phyloP scores from a whole-genome alignment of 2,329 filamentous ascomycete genomes.

The Fusarium penzigii region DNA sequence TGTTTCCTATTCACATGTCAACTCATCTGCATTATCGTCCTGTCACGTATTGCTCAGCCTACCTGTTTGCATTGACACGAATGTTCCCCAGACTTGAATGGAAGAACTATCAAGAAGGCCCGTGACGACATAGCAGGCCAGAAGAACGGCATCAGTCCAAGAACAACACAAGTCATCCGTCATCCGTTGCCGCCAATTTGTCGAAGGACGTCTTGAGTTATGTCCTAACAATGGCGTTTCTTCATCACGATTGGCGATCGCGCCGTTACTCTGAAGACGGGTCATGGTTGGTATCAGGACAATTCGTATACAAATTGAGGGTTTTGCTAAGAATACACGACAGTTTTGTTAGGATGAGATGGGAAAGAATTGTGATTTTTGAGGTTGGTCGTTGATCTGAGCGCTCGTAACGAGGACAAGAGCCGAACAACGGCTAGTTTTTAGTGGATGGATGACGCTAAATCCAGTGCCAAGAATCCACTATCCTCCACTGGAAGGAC shows the following conservation, averaged over 20 bases:
- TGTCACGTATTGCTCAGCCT: constrained; percentile 22
- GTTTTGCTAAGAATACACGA: no score
- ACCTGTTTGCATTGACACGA: constrained; percentile 85
- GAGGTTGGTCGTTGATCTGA: background rate
- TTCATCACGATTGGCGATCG: constrained; percentile 6
- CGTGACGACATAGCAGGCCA: constrained; percentile 74
- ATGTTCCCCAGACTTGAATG: constrained; percentile 75
- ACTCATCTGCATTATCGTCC: background rate
- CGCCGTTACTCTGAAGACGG: no score
- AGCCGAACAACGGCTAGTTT: no score
- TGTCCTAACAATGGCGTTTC: constrained; percentile 20
- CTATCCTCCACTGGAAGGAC: no score
- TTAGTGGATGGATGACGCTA: no score
- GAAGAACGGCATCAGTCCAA: constrained; percentile 67
- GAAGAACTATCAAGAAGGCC: constrained; percentile 76
- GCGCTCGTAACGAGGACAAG: no score
- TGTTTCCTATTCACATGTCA: constrained; percentile 57
- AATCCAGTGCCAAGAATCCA: no score
- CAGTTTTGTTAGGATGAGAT: background rate
- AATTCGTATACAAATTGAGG: no score
- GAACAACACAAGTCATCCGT: constrained; percentile 40
- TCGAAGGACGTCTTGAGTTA: background rate
- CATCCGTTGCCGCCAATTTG: constrained; percentile 9
- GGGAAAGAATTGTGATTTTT: background rate
- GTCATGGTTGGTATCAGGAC: no score